Conservation (phyloP, 2,329 filamentous ascomycete genomes). For the Verticillium tricorpus region DNA sequence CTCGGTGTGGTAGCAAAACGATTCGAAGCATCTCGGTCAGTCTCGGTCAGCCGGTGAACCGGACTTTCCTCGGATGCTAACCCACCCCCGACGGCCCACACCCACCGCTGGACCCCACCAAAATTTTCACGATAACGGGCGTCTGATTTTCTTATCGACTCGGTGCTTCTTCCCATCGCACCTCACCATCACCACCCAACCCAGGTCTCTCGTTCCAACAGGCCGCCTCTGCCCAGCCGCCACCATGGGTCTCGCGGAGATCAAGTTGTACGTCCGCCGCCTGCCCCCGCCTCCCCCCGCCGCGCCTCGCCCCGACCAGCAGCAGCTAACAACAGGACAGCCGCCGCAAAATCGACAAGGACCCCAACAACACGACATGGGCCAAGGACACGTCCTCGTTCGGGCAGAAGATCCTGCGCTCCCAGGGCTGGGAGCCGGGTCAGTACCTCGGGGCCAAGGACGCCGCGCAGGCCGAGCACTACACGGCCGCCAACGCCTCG, state of each 20-base stretch:
- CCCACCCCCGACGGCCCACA: neutral
- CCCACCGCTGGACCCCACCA: neutral
- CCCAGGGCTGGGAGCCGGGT: slow-evolving; percentile 89
- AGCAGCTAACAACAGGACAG: slow-evolving; percentile 13
- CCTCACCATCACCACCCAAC: neutral
- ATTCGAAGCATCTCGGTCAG: too few relatives aligned
- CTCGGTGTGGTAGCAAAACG: too few relatives aligned
- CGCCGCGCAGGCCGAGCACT: slow-evolving; percentile 68
- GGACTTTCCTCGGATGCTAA: neutral
- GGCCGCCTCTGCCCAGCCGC: neutral
- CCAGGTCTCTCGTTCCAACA: neutral
- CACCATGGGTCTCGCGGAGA: slow-evolving; percentile 2
- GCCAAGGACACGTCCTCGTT: slow-evolving; percentile 75
- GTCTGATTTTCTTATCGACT: neutral
- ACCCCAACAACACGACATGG: slow-evolving; percentile 97
- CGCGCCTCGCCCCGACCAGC: neutral
- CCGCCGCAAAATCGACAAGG: slow-evolving; percentile 70
- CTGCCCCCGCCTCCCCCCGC: neutral
- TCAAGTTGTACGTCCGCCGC: neutral
- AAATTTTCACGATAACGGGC: neutral
- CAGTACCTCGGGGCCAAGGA: slow-evolving; percentile 74
- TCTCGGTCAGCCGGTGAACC: neutral
- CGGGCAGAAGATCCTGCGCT: slow-evolving; percentile 82
- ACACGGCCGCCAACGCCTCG: slow-evolving; percentile 75
- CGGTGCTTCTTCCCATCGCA: neutral